Conservation (phyloP, 192 early-diverging fungal species). For the Bifiguratus adelaidae region DNA sequence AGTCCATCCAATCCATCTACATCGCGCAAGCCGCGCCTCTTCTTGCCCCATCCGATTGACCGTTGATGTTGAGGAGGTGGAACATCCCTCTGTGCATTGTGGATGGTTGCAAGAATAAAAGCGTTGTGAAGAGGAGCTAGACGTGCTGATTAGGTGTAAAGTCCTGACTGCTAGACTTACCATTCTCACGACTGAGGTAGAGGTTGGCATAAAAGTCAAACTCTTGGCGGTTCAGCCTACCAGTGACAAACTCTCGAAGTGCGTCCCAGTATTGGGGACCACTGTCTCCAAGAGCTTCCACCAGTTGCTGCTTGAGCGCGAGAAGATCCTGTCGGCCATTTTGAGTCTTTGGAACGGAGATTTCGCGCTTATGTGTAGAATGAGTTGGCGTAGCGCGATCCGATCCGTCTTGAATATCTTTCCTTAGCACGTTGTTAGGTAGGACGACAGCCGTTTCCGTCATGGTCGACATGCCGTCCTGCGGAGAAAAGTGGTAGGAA, state of each 20-base stretch:
- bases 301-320: constrained; percentile 55
- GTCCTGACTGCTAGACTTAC: constrained; percentile 9
- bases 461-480: too few species aligned
- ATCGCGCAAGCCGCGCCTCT: constrained; percentile 24
- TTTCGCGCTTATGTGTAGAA: too few species aligned
- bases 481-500: too few species aligned
- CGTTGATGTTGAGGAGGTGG: constrained; percentile 51
- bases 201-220: constrained; percentile 73
- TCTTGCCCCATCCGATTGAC: constrained; percentile 40
- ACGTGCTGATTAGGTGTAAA: not conserved
- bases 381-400: too few species aligned
- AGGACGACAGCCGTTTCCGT: too few species aligned
- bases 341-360: constrained; percentile 13
- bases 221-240: constrained; percentile 65
- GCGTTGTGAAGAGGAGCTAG: constrained; percentile 55
- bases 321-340: constrained; percentile 39
- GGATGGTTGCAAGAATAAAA: constrained; percentile 68
- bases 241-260: constrained; percentile 61
- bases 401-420: too few species aligned
- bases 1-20: constrained; percentile 3
- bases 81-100: constrained; percentile 60
- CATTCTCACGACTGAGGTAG: constrained; percentile 39
- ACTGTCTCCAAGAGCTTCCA: constrained; percentile 64
- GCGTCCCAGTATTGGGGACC: constrained; percentile 68
- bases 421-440: too few species aligned